phyloP scores from a whole-genome alignment of 306 rosid genomes.

The Nissolia schottii region DNA sequence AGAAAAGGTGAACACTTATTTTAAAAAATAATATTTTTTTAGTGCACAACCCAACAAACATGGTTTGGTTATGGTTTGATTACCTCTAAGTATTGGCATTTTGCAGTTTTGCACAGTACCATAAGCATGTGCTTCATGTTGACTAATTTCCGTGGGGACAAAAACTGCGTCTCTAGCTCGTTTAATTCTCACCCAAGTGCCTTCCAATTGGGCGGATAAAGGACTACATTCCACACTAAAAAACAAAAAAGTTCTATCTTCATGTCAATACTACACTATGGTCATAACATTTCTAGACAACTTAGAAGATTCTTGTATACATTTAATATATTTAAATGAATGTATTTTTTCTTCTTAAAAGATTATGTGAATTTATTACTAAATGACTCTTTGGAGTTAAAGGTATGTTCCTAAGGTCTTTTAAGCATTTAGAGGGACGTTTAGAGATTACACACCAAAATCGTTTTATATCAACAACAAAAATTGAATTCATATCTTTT shows the following conservation, averaged over 20 bases:
- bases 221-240: neutral
- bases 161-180: conserved; percentile 9
- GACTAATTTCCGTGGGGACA: conserved; percentile 43
- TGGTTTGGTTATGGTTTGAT: conserved; percentile 6
- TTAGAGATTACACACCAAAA: no score
- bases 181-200: conserved; percentile 1
- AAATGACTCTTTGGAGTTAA: no score
- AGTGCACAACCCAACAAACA: conserved; percentile 14
- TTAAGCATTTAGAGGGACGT: no score
- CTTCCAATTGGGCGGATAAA: neutral
- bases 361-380: no score
- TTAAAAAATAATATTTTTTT: neutral
- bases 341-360: no score
- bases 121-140: conserved; percentile 46
- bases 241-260: neutral
- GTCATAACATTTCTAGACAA: no score
- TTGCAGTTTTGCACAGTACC: conserved; percentile 14
- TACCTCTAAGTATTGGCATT: conserved; percentile 11
- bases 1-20: no score
- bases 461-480: no score
- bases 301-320: neutral
- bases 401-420: no score
- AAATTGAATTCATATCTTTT: no score
- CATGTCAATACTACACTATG: neutral
- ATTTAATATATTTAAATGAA: neutral